Evolutionary conservation across 179 eudicot genomes (phyloP).

Genomic region (Amaranthus tricolor): DNA sequence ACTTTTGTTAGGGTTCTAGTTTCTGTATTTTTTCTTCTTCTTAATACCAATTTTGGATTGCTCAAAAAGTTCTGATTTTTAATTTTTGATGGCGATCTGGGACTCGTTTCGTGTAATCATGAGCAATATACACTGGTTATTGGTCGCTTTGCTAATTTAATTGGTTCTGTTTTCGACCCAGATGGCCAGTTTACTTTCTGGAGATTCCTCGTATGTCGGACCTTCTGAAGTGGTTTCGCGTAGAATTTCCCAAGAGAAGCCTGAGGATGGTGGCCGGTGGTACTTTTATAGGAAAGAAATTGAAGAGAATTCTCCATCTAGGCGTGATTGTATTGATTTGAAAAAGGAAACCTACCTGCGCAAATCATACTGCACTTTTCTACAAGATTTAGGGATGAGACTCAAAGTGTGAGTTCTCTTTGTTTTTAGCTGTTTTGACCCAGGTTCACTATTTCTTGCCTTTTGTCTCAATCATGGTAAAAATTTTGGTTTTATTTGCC

Average conservation of each 20-base stretch:
- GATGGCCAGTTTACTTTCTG: conserved; percentile 46
- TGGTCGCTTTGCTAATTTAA: conserved; percentile 1
- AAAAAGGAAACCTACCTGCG: conserved; percentile 80
- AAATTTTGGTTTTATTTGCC: conserved; percentile 1
- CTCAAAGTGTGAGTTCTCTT: conserved; percentile 73
- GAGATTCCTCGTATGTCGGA: conserved; percentile 47
- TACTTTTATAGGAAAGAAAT: conserved; percentile 75
- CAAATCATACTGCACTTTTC: conserved; percentile 79
- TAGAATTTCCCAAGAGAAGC: conserved; percentile 38
- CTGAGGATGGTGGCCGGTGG: conserved; percentile 69
- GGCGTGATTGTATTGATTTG: conserved; percentile 69
- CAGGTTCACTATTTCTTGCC: not conserved
- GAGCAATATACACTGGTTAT: not conserved
- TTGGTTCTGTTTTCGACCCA: not conserved
- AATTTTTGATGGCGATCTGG: too few species aligned
- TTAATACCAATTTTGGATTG: too few species aligned
- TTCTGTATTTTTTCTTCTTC: too few species aligned
- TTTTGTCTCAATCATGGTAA: conserved; percentile 3
- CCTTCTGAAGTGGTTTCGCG: conserved; percentile 33
- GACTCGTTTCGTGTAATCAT: too few species aligned
- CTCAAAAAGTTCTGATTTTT: too few species aligned
- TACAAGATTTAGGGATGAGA: conserved; percentile 88
- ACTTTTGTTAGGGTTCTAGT: too few species aligned
- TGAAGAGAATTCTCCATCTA: conserved; percentile 83
- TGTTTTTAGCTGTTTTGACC: conserved; percentile 2